Conservation (phyloP, 768 basidiomycete species). For the Amanita rimosa region DNA sequence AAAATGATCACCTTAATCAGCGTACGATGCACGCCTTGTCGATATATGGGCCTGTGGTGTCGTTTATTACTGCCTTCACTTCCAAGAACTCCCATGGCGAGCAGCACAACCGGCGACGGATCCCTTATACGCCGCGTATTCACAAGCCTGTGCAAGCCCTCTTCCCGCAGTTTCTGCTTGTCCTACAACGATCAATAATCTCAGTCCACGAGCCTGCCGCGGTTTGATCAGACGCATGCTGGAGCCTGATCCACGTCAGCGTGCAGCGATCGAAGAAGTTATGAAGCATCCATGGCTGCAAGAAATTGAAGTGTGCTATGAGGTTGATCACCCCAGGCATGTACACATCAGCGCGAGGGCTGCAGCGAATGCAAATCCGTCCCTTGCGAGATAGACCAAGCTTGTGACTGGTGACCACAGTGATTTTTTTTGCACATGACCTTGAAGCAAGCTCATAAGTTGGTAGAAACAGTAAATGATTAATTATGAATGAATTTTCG, state of each 20-base stretch:
- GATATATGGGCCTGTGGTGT: conserved; percentile 97
- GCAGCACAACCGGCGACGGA: conserved; percentile 74
- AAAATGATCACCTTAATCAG: conserved; percentile 26
- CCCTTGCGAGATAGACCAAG: not conserved
- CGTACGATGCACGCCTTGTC: conserved; percentile 94
- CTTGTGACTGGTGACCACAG: not conserved
- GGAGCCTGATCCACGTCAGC: conserved; percentile 79
- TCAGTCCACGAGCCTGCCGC: conserved; percentile 79
- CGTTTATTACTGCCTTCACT: conserved; percentile 97
- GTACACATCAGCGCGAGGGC: conserved; percentile 60
- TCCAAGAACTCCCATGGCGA: conserved; percentile 97
- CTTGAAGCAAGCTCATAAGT: not conserved
- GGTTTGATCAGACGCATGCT: conserved; percentile 86
- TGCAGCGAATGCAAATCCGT: conserved; percentile 22
- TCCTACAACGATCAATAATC: conserved; percentile 73
- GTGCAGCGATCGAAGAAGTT: conserved; percentile 72
- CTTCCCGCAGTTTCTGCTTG: conserved; percentile 33
- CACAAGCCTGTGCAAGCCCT: conserved; percentile 38
- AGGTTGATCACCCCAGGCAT: conserved; percentile 51
- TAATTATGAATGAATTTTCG: not conserved
- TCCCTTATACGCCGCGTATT: conserved; percentile 71
- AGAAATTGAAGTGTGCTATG: conserved; percentile 74
- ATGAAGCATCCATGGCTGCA: conserved; percentile 71
- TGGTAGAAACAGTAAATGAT: not conserved
- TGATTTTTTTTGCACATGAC: not conserved